Conservation (phyloP, 768 basidiomycete species). For the Boletus pseudo-olivaceus region DNA sequence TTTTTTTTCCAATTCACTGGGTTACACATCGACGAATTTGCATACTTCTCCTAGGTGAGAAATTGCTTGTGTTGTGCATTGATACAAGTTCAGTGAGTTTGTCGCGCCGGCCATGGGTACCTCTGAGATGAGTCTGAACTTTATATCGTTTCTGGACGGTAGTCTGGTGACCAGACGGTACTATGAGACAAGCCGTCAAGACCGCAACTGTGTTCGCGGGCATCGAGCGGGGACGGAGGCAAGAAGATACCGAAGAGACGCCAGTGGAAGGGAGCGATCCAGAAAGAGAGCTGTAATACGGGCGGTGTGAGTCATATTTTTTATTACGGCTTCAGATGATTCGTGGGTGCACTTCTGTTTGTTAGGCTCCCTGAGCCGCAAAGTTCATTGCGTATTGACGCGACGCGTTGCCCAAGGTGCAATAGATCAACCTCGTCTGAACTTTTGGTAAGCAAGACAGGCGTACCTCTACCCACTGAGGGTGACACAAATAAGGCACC, state of each 20-base stretch:
- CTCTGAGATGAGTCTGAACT: background rate
- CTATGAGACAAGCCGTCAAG: no score
- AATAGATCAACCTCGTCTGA: background rate
- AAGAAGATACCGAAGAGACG: no score
- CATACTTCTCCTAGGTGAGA: background rate
- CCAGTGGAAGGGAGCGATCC: no score
- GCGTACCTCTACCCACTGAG: no score
- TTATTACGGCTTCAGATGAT: no score
- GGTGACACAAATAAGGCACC: no score
- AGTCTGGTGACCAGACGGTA: no score
- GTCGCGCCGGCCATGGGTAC: no score
- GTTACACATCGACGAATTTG: background rate
- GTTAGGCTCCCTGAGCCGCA: background rate
- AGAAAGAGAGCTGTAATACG: background rate
- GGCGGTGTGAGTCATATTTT: no score
- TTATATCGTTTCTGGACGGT: background rate
- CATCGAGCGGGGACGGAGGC: no score
- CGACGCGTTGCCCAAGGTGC: background rate
- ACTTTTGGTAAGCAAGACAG: background rate
- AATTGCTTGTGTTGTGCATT: background rate
- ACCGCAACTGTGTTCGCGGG: no score
- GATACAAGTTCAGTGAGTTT: background rate
- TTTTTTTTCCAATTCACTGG: background rate
- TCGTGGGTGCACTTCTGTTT: background rate
- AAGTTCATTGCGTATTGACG: background rate